Conservation (phyloP, 2,329 filamentous ascomycete species). For the Aspergillus ustus region DNA sequence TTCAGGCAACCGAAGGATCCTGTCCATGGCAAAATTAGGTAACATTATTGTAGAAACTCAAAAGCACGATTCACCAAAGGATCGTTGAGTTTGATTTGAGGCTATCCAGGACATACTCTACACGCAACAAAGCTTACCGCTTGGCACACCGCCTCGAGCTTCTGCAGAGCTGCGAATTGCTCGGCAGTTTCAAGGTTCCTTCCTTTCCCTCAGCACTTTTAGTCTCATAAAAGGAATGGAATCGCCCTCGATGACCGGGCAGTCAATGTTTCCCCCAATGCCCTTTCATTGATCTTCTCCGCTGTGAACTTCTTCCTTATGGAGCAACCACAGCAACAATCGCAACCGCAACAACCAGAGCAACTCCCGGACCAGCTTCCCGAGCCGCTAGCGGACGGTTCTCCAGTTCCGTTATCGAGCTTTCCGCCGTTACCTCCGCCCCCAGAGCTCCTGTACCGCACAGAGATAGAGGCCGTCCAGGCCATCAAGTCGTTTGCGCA, state of each 20-base stretch:
- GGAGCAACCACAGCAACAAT: background rate
- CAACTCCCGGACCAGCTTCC: background rate
- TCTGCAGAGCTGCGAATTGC: slow-evolving; percentile 3
- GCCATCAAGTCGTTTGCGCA: slow-evolving; percentile 15
- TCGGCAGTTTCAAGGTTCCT: slow-evolving; percentile 2
- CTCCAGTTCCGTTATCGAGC: background rate
- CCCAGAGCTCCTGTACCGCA: slow-evolving; percentile 13
- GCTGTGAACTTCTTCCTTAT: background rate
- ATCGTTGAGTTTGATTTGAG: background rate
- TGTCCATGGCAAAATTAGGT: background rate
- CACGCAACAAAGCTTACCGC: background rate
- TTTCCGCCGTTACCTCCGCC: slow-evolving; percentile 11
- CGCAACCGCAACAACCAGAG: background rate
- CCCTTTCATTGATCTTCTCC: background rate
- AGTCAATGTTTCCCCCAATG: background rate
- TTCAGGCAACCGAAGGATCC: slow-evolving; percentile 6
- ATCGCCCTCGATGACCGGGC: background rate
- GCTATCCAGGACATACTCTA: background rate
- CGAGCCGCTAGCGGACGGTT: background rate
- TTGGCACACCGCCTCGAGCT: background rate
- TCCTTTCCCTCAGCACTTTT: background rate
- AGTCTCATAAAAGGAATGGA: background rate
- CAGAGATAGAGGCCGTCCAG: slow-evolving; percentile 16
- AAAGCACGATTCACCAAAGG: background rate
- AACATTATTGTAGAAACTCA: background rate